Conservation (phyloP, 2,329 filamentous ascomycete species). For the Ceratocystiopsis sp. region DNA sequence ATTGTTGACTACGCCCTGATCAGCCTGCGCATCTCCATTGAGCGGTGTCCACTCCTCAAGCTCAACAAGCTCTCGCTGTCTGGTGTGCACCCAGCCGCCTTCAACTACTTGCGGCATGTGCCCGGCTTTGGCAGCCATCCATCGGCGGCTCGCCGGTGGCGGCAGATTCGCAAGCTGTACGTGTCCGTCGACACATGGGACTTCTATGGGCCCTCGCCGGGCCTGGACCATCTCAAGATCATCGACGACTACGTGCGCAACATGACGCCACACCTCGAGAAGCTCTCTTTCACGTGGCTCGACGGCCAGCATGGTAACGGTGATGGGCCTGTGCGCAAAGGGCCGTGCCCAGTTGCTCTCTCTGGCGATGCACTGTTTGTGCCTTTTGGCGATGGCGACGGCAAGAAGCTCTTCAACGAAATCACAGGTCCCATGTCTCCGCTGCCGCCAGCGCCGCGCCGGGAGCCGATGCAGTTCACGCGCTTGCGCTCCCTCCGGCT, state of each 20-base stretch:
- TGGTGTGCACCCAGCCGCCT: constrained; percentile 56
- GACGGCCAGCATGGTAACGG: constrained; percentile 20
- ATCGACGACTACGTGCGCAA: constrained; percentile 64
- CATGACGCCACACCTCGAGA: constrained; percentile 49
- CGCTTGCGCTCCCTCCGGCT: constrained; percentile 51
- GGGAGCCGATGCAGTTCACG: constrained; percentile 46
- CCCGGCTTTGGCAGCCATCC: constrained; percentile 61
- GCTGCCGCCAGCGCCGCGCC: constrained; percentile 31
- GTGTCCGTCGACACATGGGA: constrained; percentile 58
- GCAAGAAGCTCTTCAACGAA: constrained; percentile 45
- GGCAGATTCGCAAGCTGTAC: constrained; percentile 56
- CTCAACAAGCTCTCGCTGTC: constrained; percentile 56
- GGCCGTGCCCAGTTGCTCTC: constrained; percentile 57
- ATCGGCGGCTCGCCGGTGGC: constrained; percentile 55
- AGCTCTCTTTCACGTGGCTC: constrained; percentile 63
- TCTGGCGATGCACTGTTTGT: constrained; percentile 54
- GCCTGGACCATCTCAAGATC: constrained; percentile 56
- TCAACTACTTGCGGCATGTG: constrained; percentile 61
- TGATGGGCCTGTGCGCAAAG: constrained; percentile 25
- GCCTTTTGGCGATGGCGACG: constrained; percentile 29
- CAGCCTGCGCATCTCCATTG: constrained; percentile 67
- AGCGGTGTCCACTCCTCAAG: constrained; percentile 48
- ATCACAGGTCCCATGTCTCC: constrained; percentile 49
- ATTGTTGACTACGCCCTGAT: constrained; percentile 81
- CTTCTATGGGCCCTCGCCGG: constrained; percentile 39